A percentile compares a stretch with the other conserved stretches of the same genome.
Evolutionary conservation across 306 rosid genomes (phyloP).

Genomic region (Alnus glutinosa): DNA sequence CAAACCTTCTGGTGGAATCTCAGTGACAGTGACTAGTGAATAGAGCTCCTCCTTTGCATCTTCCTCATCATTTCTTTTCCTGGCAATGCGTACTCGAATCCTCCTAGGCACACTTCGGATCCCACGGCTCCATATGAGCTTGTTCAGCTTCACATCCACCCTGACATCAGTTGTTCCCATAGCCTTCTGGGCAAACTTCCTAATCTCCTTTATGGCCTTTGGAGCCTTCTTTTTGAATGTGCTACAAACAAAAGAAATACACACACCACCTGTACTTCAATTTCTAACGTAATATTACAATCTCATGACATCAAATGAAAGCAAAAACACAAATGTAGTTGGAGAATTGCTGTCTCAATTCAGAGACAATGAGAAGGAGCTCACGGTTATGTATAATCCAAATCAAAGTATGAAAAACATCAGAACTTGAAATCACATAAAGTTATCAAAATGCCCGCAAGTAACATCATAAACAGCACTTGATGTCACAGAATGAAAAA

Average conservation of each 20-base stretch:
- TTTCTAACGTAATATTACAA: background rate
- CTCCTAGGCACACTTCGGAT: conserved; percentile 51
- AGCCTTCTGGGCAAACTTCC: conserved; percentile 53
- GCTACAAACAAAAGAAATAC: conserved; percentile 6
- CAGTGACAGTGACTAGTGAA: conserved; percentile 47
- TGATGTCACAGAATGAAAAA: background rate
- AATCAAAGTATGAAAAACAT: background rate
- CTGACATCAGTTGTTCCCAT: conserved; percentile 55
- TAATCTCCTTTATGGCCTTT: conserved; percentile 45
- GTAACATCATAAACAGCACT: background rate
- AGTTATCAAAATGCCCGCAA: background rate
- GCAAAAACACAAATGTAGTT: background rate
- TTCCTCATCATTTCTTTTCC: conserved; percentile 51
- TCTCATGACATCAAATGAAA: background rate
- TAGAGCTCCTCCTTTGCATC: conserved; percentile 55
- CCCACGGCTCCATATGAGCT: conserved; percentile 48
- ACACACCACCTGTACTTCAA: background rate
- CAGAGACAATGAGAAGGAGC: background rate
- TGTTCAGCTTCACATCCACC: conserved; percentile 54
- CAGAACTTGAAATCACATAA: background rate
- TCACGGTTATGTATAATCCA: background rate
- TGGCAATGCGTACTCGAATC: conserved; percentile 41
- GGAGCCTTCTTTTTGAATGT: conserved; percentile 52
- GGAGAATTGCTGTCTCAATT: background rate
- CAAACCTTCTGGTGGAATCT: conserved; percentile 43